These are phyloP conservation scores for Drechslera avenae DNA, from an alignment of 2,329 filamentous ascomycete species.

Conservation along the genomic window DNA sequence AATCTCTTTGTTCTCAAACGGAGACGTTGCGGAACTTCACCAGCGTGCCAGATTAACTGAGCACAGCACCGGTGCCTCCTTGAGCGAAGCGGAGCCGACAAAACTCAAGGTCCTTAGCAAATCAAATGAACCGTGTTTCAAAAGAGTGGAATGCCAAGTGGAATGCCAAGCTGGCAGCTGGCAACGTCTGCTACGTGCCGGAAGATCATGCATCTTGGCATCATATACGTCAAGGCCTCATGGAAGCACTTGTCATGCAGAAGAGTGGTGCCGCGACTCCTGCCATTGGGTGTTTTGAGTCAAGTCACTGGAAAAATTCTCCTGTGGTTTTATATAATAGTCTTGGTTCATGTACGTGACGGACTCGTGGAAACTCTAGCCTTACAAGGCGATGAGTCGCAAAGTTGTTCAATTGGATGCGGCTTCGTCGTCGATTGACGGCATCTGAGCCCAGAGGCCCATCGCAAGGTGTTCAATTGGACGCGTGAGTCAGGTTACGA, in stretches of 20 bases:
- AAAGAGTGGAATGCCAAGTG: too few relatives aligned
- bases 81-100: too few relatives aligned
- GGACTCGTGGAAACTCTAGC: neutral
- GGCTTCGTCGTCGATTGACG: too few relatives aligned
- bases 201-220: neutral
- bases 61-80: too few relatives aligned
- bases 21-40: neutral
- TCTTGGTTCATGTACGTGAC: neutral
- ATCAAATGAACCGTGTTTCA: too few relatives aligned
- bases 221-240: conserved; percentile 4
- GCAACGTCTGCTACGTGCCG: conserved; percentile 3
- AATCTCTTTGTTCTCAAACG: neutral
- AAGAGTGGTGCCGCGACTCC: too few relatives aligned
- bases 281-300: neutral
- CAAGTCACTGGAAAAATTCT: neutral
- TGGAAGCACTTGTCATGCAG: neutral
- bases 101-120: too few relatives aligned
- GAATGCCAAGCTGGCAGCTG: too few relatives aligned
- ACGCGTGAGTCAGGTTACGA: neutral
- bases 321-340: neutral
- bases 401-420: too few relatives aligned
- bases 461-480: neutral
- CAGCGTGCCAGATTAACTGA: too few relatives aligned
- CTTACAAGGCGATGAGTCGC: neutral
- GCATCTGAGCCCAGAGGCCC: too few relatives aligned